A percentile compares a stretch with the other conserved stretches of the same genome.
Evolutionary conservation across 495 filamentous ascomycete species (phyloP).

Genomic region (Polyplosphaeria fusca): DNA sequence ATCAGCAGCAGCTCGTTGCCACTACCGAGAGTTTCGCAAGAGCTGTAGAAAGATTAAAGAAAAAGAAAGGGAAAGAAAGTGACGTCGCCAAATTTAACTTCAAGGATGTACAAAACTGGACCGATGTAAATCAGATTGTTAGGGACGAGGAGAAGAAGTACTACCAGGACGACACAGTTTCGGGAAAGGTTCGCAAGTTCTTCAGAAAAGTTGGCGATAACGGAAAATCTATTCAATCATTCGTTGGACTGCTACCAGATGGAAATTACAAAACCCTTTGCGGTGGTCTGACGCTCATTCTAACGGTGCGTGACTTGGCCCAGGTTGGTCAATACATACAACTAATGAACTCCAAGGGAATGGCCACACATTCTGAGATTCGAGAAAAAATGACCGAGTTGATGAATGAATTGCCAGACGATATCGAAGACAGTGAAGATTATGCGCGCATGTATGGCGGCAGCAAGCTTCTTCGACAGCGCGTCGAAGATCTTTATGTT

Average conservation of each 20-base stretch:
- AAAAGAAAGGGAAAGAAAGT: background rate
- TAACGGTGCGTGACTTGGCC: background rate
- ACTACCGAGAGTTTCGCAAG: background rate
- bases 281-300: constrained; percentile 12
- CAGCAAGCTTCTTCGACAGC: background rate
- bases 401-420: background rate
- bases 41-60: background rate
- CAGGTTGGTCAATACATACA: background rate
- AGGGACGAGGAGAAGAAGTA: background rate
- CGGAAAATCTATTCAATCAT: constrained; percentile 9
- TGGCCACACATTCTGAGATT: constrained; percentile 4
- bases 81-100: constrained; percentile 8
- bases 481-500: background rate
- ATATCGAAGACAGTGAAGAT: constrained; percentile 1
- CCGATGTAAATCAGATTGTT: constrained; percentile 5
- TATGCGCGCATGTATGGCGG: background rate
- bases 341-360: constrained; percentile 1
- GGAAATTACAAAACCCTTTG: constrained; percentile 17
- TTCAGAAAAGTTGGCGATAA: constrained; percentile 16
- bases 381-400: constrained; percentile 9
- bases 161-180: background rate
- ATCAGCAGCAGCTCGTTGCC: background rate
- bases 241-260: constrained; percentile 12
- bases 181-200: constrained; percentile 4
- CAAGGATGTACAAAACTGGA: constrained; percentile 2